A percentile compares a stretch with the other conserved stretches of the same genome.
phyloP scores from a whole-genome alignment of 768 basidiomycete genomes.

The Calocybe cyanea region DNA sequence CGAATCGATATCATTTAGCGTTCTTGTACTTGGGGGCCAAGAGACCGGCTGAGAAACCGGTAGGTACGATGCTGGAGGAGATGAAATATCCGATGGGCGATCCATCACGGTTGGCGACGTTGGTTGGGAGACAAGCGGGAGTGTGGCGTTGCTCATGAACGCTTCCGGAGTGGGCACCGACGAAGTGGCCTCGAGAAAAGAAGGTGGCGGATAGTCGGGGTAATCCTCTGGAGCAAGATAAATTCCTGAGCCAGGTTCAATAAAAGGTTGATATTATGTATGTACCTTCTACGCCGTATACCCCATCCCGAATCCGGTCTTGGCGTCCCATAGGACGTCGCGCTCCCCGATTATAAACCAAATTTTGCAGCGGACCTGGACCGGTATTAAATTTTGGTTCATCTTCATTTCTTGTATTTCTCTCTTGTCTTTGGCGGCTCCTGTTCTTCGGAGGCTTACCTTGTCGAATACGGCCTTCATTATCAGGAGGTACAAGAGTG shows the following conservation, averaged over 20 bases:
- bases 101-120: slow-evolving; percentile 8
- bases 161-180: slow-evolving; percentile 37
- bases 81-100: slow-evolving; percentile 2
- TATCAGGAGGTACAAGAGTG: slow-evolving; percentile 48
- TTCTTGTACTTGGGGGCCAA: background rate
- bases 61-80: slow-evolving; percentile 3
- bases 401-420: slow-evolving; percentile 42
- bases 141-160: slow-evolving; percentile 35
- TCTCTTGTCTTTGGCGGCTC: slow-evolving; percentile 31
- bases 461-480: slow-evolving; percentile 43
- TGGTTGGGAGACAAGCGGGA: slow-evolving; percentile 23
- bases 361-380: slow-evolving; percentile 26
- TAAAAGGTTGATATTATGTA: slow-evolving; percentile 3
- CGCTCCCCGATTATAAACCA: slow-evolving; percentile 21
- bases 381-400: slow-evolving; percentile 42
- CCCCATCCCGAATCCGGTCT: slow-evolving; percentile 23
- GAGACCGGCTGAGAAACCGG: background rate
- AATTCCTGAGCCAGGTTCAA: slow-evolving; percentile 1
- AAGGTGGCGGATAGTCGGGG: slow-evolving; percentile 71
- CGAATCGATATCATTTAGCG: slow-evolving; percentile 9
- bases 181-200: slow-evolving; percentile 67
- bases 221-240: slow-evolving; percentile 29
- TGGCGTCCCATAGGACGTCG: slow-evolving; percentile 23
- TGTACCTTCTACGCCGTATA: slow-evolving; percentile 17
- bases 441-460: slow-evolving; percentile 39